These are phyloP conservation scores for Phytophthora megakarya DNA, from an alignment of 352 stramenopile genomes.

Conservation along the genomic window DNA sequence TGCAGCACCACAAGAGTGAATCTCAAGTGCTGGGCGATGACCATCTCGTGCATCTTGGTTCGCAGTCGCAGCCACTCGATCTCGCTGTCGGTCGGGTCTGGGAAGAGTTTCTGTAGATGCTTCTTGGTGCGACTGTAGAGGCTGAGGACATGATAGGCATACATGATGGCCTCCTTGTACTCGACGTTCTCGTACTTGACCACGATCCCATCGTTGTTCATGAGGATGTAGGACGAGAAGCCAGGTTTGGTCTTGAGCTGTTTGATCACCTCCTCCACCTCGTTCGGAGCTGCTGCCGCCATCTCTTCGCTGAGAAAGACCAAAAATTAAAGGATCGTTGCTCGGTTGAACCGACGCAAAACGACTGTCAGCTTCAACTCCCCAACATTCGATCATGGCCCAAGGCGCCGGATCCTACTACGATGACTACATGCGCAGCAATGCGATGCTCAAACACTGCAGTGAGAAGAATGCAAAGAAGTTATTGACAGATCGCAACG, in stretches of 20 bases:
- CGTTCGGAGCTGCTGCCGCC: constrained; percentile 81
- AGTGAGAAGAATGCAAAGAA: constrained; percentile 64
- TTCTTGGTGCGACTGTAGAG: constrained; percentile 86
- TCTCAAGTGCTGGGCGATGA: constrained; percentile 87
- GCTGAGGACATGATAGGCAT: constrained; percentile 91
- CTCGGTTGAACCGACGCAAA: constrained; percentile 13
- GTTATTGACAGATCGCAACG: constrained; percentile 81
- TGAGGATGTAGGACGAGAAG: constrained; percentile 91
- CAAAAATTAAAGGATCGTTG: constrained; percentile 10
- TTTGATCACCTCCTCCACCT: constrained; percentile 93
- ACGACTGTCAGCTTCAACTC: constrained; percentile 10
- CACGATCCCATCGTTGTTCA: constrained; percentile 94
- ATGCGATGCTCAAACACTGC: constrained; percentile 69
- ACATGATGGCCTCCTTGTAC: constrained; percentile 92
- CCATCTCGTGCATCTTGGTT: constrained; percentile 93
- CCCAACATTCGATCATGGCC: constrained; percentile 15
- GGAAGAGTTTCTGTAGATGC: constrained; percentile 87
- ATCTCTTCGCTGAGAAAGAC: constrained; percentile 51
- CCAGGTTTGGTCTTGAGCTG: constrained; percentile 91
- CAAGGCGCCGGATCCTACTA: constrained; percentile 72
- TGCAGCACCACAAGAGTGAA: constrained; percentile 92
- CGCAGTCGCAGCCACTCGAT: constrained; percentile 91
- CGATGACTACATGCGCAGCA: constrained; percentile 83
- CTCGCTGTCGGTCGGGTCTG: constrained; percentile 82
- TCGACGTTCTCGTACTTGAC: constrained; percentile 93